phyloP scores from a whole-genome alignment of 345 rosid species.

The Raphanus raphanistrum region DNA sequence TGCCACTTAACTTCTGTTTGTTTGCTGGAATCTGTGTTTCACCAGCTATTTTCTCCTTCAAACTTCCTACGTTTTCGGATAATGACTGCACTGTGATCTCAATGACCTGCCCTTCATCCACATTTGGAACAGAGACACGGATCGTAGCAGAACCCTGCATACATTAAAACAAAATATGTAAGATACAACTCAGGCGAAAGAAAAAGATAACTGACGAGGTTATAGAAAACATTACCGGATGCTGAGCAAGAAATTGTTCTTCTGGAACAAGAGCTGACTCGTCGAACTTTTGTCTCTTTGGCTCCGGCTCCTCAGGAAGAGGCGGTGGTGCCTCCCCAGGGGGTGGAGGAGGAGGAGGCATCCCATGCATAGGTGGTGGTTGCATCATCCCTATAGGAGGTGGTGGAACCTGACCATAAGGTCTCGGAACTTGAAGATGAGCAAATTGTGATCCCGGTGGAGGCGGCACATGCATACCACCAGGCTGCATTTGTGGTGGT shows the following conservation, averaged over 20 bases:
- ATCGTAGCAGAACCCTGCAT: slow-evolving; percentile 65
- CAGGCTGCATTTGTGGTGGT: slow-evolving; percentile 58
- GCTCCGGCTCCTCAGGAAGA: slow-evolving; percentile 95
- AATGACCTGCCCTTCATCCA: slow-evolving; percentile 68
- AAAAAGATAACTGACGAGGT: background rate
- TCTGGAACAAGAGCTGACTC: slow-evolving; percentile 76
- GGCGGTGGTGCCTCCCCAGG: slow-evolving; percentile 92
- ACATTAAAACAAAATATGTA: background rate
- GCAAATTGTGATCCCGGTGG: slow-evolving; percentile 81
- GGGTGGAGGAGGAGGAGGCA: slow-evolving; percentile 75
- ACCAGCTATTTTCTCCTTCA: slow-evolving; percentile 93
- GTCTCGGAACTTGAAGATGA: slow-evolving; percentile 53
- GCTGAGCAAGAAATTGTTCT: slow-evolving; percentile 75
- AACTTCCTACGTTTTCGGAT: slow-evolving; percentile 75
- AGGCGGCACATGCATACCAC: slow-evolving; percentile 56
- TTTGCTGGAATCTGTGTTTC: slow-evolving; percentile 80
- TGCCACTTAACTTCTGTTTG: slow-evolving; percentile 89
- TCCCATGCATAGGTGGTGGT: slow-evolving; percentile 58
- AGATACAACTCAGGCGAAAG: background rate
- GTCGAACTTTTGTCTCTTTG: slow-evolving; percentile 86
- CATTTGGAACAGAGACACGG: slow-evolving; percentile 64
- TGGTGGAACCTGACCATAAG: slow-evolving; percentile 47
- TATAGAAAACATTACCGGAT: slow-evolving; percentile 48
- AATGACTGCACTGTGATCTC: slow-evolving; percentile 71
- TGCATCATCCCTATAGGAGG: slow-evolving; percentile 57